Percentiles rank a stretch among this genome's conserved stretches.
Conservation (phyloP, 2,329 filamentous ascomycete genomes). For the Pseudogymnoascus sp. region DNA sequence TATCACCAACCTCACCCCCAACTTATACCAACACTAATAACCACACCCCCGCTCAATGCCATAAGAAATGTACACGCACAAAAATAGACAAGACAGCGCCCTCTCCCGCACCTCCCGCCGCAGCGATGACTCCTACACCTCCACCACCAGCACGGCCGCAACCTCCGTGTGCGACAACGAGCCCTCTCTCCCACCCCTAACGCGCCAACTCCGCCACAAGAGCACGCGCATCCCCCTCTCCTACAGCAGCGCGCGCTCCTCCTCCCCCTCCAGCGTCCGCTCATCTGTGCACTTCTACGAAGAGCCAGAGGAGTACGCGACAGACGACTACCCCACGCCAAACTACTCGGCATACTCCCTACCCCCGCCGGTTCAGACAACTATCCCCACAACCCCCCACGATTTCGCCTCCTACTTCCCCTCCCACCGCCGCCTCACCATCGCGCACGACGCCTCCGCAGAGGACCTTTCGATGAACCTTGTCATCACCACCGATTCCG, state of each 20-base stretch:
- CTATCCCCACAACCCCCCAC: slow-evolving; percentile 68
- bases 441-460: slow-evolving; percentile 85
- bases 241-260: slow-evolving; percentile 18
- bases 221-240: slow-evolving; percentile 16
- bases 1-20: neutral
- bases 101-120: slow-evolving; percentile 34
- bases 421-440: slow-evolving; percentile 68
- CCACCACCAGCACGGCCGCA: slow-evolving; percentile 36
- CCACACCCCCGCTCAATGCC: neutral
- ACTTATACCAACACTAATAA: neutral
- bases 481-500: slow-evolving; percentile 70
- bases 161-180: slow-evolving; percentile 38
- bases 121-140: slow-evolving; percentile 37
- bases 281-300: slow-evolving; percentile 41
- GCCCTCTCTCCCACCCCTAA: slow-evolving; percentile 15
- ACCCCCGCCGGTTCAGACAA: slow-evolving; percentile 58
- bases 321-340: slow-evolving; percentile 28
- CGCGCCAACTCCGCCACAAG: slow-evolving; percentile 16
- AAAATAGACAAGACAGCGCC: slow-evolving; percentile 23
- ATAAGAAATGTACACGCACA: neutral
- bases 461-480: slow-evolving; percentile 95
- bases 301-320: slow-evolving; percentile 35
- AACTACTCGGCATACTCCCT: slow-evolving; percentile 36
- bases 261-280: slow-evolving; percentile 17
- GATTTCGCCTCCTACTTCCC: slow-evolving; percentile 84